phyloP scores from a whole-genome alignment of 2,329 filamentous ascomycete species.

The Myriosclerotinia scirpicola region DNA sequence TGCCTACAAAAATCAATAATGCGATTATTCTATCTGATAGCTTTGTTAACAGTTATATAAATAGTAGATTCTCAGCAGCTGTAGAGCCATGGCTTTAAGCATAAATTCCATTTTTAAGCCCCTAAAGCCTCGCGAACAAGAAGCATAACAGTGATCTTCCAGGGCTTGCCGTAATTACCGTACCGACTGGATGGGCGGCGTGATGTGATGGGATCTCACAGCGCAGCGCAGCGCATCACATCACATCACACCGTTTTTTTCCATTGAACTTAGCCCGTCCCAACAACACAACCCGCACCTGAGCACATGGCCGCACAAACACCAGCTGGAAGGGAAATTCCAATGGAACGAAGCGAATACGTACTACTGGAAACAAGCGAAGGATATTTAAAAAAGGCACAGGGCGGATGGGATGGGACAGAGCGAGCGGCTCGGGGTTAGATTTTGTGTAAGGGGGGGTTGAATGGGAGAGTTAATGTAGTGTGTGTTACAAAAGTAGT shows the following conservation, averaged over 20 bases:
- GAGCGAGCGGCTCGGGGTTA: slow-evolving; percentile 10
- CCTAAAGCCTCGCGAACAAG: slow-evolving; percentile 10
- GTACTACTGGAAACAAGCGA: slow-evolving; percentile 3
- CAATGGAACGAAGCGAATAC: slow-evolving; percentile 6
- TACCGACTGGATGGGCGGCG: slow-evolving; percentile 23
- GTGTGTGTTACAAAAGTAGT: neutral
- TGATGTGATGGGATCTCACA: slow-evolving; percentile 12
- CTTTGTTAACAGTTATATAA: slow-evolving; percentile 11
- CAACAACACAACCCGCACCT: slow-evolving; percentile 7
- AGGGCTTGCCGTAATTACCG: slow-evolving; percentile 8
- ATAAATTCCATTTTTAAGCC: neutral
- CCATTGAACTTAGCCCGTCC: slow-evolving; percentile 10
- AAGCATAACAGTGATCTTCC: slow-evolving; percentile 13
- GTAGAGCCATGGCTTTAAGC: neutral
- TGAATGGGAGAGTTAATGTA: slow-evolving; percentile 2
- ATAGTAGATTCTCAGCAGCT: slow-evolving; percentile 11
- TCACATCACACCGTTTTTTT: slow-evolving; percentile 23
- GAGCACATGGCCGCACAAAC: slow-evolving; percentile 16
- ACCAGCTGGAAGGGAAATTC: slow-evolving; percentile 14
- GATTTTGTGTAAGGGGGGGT: neutral
- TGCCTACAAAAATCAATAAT: slow-evolving; percentile 8
- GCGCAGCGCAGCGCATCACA: slow-evolving; percentile 11
- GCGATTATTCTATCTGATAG: neutral
- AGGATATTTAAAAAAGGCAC: slow-evolving; percentile 14
- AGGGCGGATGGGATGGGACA: slow-evolving; percentile 13